Evolutionary conservation across 768 basidiomycete species (phyloP), one percentile per base, ranked within the genome.

Genomic region (Amanita molliuscula): DNA sequence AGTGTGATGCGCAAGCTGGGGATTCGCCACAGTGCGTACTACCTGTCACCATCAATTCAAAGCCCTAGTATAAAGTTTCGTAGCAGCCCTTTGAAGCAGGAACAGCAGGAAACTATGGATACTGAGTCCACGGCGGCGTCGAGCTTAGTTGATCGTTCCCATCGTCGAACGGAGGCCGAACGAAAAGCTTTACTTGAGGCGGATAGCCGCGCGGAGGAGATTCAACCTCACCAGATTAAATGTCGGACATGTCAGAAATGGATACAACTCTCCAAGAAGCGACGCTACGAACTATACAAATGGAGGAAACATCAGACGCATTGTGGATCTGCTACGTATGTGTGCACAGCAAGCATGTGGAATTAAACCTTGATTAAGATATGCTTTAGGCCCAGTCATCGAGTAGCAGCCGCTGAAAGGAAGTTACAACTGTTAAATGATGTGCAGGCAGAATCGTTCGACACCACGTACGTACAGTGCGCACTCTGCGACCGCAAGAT

Each of bases 171-270:
- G 0, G 69, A 67, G 54, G 65, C 65, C 42, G 73, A 81, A 55
- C 69, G 79, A 51, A 73, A 75, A 54, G 72, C 71, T 10, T 53
- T 67, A 25, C 64, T 88, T 3, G 74, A 77, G 47, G 62, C 69
- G 2, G 84, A 87, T 60, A 70, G 75, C 10, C 69, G 70, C 46
- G 67, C 68, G 3, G 74, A 74, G 44, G 72, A 70, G 46, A 67
- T 79, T 15, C 69, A 77, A 55, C 67, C 74, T 4, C 64, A 76
- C 45, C 69, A 72, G 48, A 77, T 77, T 15, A 64, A 75, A 44
- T 88, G 86, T 60, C 73, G 71, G 54, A 69, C 67, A 33, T 88
- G 86, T 59, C 64, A 76, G 48, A 78, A 71, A 52, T 85, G 83
- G 82, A 70, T 88, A 50, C 70, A 65, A 43, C 67, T 86, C 23